Evolutionary conservation across 805 yeast genomes (phyloP).

Genomic region (Nakazawaea ambrosiae): DNA sequence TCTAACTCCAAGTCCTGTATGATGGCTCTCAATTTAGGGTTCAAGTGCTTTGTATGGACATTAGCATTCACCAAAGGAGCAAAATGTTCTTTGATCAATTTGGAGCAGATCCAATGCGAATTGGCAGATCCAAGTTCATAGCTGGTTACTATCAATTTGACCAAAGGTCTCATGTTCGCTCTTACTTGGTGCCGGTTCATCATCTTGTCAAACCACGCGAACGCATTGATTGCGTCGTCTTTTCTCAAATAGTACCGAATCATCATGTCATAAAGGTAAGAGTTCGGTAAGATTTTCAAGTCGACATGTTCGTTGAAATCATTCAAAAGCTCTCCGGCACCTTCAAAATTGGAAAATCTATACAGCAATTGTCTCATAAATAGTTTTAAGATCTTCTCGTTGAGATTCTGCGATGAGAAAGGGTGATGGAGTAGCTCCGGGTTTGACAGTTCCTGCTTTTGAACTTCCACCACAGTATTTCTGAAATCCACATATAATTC

Average conservation of each 20-base stretch:
- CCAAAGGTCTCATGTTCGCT: neutral
- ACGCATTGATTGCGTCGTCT: neutral
- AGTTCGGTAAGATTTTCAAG: neutral
- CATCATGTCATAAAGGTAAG: conserved; percentile 4
- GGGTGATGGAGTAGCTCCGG: conserved; percentile 2
- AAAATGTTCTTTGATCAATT: conserved; percentile 1
- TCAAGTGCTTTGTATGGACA: neutral
- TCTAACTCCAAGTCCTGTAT: conserved; percentile 1
- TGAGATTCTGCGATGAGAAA: conserved; percentile 1
- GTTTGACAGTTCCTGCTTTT: neutral
- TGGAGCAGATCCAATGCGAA: neutral
- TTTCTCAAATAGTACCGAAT: conserved; percentile 4
- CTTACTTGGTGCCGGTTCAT: neutral
- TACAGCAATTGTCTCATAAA: conserved; percentile 10
- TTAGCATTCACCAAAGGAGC: conserved; percentile 1
- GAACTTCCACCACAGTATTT: conserved; percentile 1
- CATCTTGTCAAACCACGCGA: conserved; percentile 6
- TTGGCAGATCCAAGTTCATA: neutral
- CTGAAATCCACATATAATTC: conserved; percentile 4
- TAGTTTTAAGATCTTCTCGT: conserved; percentile 5
- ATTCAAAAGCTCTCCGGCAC: conserved; percentile 6
- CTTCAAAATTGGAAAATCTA: conserved; percentile 6
- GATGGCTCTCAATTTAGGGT: neutral
- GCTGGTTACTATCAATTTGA: conserved; percentile 1
- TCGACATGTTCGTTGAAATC: conserved; percentile 1